phyloP scores from a whole-genome alignment of 1,284 basidiomycete genomes.

The Neonothopanus nambi region DNA sequence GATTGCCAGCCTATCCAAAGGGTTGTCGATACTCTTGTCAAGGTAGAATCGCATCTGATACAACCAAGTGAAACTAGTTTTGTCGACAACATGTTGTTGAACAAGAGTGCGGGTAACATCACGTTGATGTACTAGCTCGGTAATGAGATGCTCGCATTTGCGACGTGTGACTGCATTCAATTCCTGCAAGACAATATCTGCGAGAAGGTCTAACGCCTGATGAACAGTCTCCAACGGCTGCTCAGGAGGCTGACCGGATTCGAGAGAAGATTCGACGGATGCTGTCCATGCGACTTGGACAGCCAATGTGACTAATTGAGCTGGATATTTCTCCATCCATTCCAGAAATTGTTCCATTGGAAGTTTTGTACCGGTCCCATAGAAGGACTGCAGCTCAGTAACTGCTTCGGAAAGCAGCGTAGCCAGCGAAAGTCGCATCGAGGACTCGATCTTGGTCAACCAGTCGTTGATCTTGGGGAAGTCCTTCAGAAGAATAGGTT shows the following conservation, averaged over 20 bases:
- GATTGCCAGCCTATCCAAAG: conserved; percentile 79
- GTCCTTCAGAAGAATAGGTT: conserved; percentile 87
- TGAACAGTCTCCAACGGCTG: conserved; percentile 75
- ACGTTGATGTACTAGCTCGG: conserved; percentile 96
- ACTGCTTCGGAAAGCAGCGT: conserved; percentile 79
- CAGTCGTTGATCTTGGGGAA: conserved; percentile 99
- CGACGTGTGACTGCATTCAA: conserved; percentile 86
- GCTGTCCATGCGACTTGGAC: conserved; percentile 94
- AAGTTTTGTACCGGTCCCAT: conserved; percentile 61
- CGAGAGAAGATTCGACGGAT: conserved; percentile 78
- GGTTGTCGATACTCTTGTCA: conserved; percentile 67
- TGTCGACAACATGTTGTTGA: conserved; percentile 62
- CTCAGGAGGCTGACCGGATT: conserved; percentile 56
- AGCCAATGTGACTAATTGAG: conserved; percentile 93
- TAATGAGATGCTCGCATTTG: conserved; percentile 99
- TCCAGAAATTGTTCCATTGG: conserved; percentile 70
- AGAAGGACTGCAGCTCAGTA: conserved; percentile 80
- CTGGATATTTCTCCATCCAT: conserved; percentile 94
- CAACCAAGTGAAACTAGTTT: conserved; percentile 87
- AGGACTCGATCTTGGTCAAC: conserved; percentile 89
- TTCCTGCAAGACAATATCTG: conserved; percentile 93
- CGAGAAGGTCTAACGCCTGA: conserved; percentile 89
- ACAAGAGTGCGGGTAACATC: conserved; percentile 89
- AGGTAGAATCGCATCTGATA: conserved; percentile 99
- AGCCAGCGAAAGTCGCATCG: conserved; percentile 94